These are phyloP conservation scores for Breynia disticha DNA, from an alignment of 441 rosid species.

Conservation along the genomic window DNA sequence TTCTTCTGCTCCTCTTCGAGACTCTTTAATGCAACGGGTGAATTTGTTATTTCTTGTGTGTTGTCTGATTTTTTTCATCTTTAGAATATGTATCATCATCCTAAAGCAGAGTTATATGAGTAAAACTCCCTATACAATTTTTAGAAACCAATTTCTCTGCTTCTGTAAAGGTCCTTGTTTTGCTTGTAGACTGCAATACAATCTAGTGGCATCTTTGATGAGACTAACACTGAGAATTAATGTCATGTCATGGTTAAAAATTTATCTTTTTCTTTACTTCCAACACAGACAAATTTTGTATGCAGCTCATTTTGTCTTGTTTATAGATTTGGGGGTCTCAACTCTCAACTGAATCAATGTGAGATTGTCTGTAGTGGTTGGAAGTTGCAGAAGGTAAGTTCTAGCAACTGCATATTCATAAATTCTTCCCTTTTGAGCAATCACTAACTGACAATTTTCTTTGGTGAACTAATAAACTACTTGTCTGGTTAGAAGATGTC, in stretches of 20 bases:
- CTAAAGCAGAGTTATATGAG: conserved; percentile 21
- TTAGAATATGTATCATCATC: conserved; percentile 34
- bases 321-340: no score
- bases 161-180: conserved; percentile 25
- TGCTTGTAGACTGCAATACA: conserved; percentile 20
- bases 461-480: no score
- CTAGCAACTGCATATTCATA: no score
- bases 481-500: no score
- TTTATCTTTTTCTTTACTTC: no score
- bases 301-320: no score
- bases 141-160: conserved; percentile 11
- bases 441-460: no score
- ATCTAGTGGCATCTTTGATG: conserved; percentile 11
- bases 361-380: no score
- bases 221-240: background rate
- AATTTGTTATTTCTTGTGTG: conserved; percentile 48
- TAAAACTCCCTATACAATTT: conserved; percentile 18
- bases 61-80: conserved; percentile 21
- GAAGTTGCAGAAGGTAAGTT: no score
- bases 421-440: no score
- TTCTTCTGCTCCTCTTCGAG: conserved; percentile 30
- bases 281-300: no score
- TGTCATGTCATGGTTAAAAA: background rate
- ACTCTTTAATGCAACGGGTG: conserved; percentile 27
- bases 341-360: no score